These are phyloP conservation scores for Fusarium sp. DNA, from an alignment of 2,329 filamentous ascomycete genomes.

Conservation along the genomic window DNA sequence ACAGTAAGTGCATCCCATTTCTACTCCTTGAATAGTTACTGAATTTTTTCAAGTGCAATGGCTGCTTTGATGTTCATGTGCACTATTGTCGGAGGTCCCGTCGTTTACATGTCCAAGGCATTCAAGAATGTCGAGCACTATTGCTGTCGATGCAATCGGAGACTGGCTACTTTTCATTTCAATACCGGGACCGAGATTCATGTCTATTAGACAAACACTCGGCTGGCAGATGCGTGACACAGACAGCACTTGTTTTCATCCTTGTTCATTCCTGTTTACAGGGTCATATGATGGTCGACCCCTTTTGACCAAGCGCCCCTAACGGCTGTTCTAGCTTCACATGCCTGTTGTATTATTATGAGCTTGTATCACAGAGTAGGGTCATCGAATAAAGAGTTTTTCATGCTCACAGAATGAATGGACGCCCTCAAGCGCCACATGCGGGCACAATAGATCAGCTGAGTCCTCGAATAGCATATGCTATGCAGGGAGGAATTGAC, in stretches of 20 bases:
- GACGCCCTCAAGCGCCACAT: background rate
- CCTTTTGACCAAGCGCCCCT: background rate
- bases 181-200: conserved; percentile 38
- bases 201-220: conserved; percentile 19
- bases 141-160: conserved; percentile 37
- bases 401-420: background rate
- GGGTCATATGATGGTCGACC: background rate
- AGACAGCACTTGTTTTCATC: background rate
- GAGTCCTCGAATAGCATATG: background rate
- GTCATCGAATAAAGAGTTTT: background rate
- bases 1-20: conserved; percentile 22
- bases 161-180: conserved; percentile 37
- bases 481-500: background rate
- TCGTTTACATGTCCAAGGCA: conserved; percentile 26
- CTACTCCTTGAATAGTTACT: background rate
- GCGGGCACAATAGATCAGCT: background rate
- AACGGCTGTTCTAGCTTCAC: background rate
- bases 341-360: background rate
- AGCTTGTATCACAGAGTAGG: background rate
- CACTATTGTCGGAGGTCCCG: conserved; percentile 25
- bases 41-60: conserved; percentile 18
- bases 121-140: conserved; percentile 42
- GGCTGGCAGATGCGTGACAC: background rate
- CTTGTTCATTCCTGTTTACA: background rate
- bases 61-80: conserved; percentile 34